These are phyloP conservation scores for Sparassis latifolia DNA, from an alignment of 1,284 basidiomycete genomes.

Conservation along the genomic window DNA sequence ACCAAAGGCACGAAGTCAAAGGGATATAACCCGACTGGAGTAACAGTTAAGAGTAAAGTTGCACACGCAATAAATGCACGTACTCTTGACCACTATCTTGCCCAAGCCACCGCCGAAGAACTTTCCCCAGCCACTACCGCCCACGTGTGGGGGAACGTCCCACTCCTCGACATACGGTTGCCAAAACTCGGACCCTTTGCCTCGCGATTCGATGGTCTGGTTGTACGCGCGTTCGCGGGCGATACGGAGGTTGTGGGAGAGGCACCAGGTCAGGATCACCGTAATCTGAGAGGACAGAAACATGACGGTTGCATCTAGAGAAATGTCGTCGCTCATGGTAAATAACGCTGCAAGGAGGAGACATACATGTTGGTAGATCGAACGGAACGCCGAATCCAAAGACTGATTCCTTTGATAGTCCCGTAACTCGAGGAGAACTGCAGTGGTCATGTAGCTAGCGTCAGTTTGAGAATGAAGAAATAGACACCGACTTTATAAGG, in stretches of 20 bases:
- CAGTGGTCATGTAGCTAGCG: not conserved
- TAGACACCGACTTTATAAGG: conserved; percentile 48
- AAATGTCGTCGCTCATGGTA: not conserved
- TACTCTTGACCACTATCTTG: conserved; percentile 37
- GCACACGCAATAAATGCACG: conserved; percentile 1
- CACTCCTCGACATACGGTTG: conserved; percentile 84
- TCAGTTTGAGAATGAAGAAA: conserved; percentile 5
- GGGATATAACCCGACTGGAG: conserved; percentile 59
- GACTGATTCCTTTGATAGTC: conserved; percentile 56
- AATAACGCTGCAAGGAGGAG: not conserved
- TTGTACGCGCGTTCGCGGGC: conserved; percentile 74
- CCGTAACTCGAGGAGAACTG: conserved; percentile 60
- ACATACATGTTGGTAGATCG: conserved; percentile 56
- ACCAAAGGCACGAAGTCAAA: conserved; percentile 68
- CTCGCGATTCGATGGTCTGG: conserved; percentile 73
- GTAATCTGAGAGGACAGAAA: conserved; percentile 71
- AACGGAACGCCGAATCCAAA: conserved; percentile 63
- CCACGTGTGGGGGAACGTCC: conserved; percentile 56
- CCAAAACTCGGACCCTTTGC: conserved; percentile 82
- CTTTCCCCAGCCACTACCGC: conserved; percentile 29
- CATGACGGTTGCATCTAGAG: conserved; percentile 66
- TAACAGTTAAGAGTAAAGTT: conserved; percentile 1
- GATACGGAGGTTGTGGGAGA: conserved; percentile 66
- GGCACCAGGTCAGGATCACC: conserved; percentile 71
- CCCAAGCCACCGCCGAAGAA: conserved; percentile 43